These are phyloP conservation scores for Nemania sp. DNA, from an alignment of 2,329 filamentous ascomycete genomes.

Conservation along the genomic window DNA sequence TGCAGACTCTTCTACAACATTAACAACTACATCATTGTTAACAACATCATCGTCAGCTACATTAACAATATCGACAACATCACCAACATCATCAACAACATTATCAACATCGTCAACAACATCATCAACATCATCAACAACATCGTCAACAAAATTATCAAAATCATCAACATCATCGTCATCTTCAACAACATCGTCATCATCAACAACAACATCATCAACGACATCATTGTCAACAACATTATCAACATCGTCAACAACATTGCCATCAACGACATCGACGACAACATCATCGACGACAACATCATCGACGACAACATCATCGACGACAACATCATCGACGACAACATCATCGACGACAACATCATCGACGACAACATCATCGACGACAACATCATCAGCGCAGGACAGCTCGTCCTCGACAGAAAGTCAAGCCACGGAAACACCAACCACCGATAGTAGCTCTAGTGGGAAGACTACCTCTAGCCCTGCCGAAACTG, in stretches of 20 bases:
- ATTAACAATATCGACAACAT: background rate
- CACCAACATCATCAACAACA: background rate
- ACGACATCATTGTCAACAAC: background rate
- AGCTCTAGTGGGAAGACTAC: slow-evolving; percentile 6
- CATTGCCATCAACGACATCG: no score
- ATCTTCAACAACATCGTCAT: background rate
- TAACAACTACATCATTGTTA: background rate
- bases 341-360: background rate
- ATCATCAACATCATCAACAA: background rate
- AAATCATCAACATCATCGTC: background rate
- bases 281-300: background rate
- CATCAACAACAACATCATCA: background rate
- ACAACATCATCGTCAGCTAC: background rate
- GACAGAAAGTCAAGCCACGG: slow-evolving; percentile 3
- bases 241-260: background rate
- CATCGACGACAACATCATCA: background rate
- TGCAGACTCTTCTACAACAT: background rate
- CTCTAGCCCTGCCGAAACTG: background rate
- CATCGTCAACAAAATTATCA: background rate
- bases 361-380: background rate
- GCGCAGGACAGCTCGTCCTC: background rate
- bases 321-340: background rate
- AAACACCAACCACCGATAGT: slow-evolving; percentile 2
- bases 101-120: background rate
- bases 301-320: background rate